Conservation (phyloP, 345 rosid species). For the Eutrema heterophyllum region DNA sequence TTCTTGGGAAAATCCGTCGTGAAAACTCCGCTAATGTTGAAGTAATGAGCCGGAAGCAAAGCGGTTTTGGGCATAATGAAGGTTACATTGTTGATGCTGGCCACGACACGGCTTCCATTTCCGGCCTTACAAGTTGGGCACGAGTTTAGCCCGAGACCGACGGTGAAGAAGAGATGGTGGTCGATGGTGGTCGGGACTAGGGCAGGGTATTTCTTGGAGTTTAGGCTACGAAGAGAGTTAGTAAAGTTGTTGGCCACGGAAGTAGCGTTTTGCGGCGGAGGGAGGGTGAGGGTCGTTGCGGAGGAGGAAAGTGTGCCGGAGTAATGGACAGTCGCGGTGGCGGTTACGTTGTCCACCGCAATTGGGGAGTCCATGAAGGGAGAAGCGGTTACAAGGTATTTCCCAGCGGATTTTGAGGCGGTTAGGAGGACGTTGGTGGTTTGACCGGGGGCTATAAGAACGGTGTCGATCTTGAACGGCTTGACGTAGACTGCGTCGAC, state of each 20-base stretch:
- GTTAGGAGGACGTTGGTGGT: conserved; percentile 73
- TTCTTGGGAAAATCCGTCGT: conserved; percentile 76
- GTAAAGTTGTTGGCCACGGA: conserved; percentile 51
- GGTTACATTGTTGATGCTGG: conserved; percentile 71
- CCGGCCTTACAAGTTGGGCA: conserved; percentile 78
- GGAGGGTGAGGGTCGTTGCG: conserved; percentile 45
- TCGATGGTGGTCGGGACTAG: conserved; percentile 63
- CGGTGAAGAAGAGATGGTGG: conserved; percentile 69
- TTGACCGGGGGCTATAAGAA: conserved; percentile 81
- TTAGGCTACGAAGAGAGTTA: conserved; percentile 62
- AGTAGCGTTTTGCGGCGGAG: conserved; percentile 85
- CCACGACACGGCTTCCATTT: conserved; percentile 74
- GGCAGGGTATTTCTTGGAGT: conserved; percentile 76
- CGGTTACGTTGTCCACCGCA: conserved; percentile 75
- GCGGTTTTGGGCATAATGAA: conserved; percentile 79
- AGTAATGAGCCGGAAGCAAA: conserved; percentile 78
- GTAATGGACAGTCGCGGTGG: conserved; percentile 80
- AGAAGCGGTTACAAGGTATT: conserved; percentile 67
- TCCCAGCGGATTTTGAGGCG: conserved; percentile 50
- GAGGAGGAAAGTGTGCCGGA: conserved; percentile 60
- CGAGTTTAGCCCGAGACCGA: conserved; percentile 72
- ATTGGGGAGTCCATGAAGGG: conserved; percentile 92
- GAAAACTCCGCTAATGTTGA: conserved; percentile 74
- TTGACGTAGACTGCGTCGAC: conserved; percentile 86
- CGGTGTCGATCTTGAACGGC: conserved; percentile 63